Evolutionary conservation across 305 asterid genomes (phyloP).

Genomic region (Solanum aculeatissimum): DNA sequence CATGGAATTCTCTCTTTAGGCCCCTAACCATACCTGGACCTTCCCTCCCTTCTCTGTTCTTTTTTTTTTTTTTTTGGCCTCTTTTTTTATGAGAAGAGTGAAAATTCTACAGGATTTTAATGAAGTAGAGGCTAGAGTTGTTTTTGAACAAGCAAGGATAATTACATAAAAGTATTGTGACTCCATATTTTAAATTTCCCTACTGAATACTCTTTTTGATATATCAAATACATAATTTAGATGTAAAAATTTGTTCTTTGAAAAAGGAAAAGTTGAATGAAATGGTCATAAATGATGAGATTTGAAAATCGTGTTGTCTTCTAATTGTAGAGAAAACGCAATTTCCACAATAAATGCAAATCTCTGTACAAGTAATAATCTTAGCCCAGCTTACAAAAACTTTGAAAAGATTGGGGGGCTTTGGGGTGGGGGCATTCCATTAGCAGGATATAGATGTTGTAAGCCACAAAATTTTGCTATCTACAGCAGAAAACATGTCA

Average conservation of each 20-base stretch:
- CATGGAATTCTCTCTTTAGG: not conserved
- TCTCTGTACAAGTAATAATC: not conserved
- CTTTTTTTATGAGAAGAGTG: not conserved
- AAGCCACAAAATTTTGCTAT: not conserved
- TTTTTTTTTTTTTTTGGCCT: not conserved
- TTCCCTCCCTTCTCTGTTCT: not conserved
- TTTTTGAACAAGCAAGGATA: not conserved
- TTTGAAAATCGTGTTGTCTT: not conserved
- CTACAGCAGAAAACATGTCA: not conserved
- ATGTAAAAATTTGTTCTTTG: not conserved
- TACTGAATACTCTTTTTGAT: not conserved
- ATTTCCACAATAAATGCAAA: not conserved
- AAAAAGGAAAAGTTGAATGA: not conserved
- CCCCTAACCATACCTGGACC: not conserved
- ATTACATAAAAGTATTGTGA: not conserved
- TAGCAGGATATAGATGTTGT: not conserved
- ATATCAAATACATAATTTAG: not conserved
- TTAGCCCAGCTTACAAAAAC: not conserved
- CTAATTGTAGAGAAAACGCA: not conserved
- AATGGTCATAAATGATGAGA: not conserved
- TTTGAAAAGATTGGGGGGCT: not conserved
- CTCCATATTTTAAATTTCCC: not conserved
- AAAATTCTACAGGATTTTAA: not conserved
- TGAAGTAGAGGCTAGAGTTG: not conserved
- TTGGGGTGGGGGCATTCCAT: not conserved